Conservation (phyloP, 1,284 basidiomycete genomes). For the Irpex sp. region DNA sequence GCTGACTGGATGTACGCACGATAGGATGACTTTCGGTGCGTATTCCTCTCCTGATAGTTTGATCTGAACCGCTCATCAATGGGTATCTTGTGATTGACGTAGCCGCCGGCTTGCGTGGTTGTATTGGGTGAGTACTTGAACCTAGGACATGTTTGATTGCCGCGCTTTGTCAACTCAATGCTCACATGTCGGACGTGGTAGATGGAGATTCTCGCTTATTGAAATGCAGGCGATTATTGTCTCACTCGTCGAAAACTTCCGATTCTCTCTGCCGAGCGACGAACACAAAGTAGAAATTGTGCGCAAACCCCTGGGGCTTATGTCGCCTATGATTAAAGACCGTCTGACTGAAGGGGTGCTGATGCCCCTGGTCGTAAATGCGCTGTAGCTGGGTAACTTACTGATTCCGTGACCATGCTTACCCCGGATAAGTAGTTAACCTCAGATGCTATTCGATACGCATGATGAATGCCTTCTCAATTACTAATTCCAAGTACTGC, state of each 20-base stretch:
- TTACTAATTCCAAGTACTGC: too few species aligned
- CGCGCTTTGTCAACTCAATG: background rate
- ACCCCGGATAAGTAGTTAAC: too few species aligned
- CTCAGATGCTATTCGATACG: too few species aligned
- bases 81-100: background rate
- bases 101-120: background rate
- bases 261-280: background rate
- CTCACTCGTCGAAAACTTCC: background rate
- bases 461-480: too few species aligned
- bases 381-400: background rate
- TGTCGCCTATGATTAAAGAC: background rate
- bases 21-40: background rate
- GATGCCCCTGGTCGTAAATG: background rate
- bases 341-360: background rate
- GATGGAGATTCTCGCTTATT: background rate
- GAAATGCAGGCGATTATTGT: background rate
- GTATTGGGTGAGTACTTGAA: background rate
- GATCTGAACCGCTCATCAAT: background rate
- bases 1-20: background rate
- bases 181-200: background rate
- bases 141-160: background rate
- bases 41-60: background rate
- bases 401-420: too few species aligned
- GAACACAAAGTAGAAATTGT: background rate
- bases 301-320: background rate